Evolutionary conservation across 2,329 filamentous ascomycete genomes (phyloP).

Genomic region (Fusarium sp.): DNA sequence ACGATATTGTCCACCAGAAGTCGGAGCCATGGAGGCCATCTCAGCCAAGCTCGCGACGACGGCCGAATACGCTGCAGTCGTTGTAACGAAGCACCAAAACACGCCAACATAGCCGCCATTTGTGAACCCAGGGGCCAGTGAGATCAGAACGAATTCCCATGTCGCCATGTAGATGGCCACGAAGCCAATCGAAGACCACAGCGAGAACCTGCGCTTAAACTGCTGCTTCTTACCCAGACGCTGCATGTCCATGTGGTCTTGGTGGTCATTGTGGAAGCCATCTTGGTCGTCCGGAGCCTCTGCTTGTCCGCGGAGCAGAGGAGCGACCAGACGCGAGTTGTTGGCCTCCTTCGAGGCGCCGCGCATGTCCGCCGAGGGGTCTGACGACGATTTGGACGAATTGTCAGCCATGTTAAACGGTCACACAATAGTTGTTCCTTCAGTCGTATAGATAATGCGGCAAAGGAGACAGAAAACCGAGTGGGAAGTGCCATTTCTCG

Average conservation of each 20-base stretch:
- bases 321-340: background rate
- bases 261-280: conserved; percentile 22
- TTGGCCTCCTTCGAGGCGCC: background rate
- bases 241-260: conserved; percentile 27
- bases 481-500: background rate
- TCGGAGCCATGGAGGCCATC: conserved; percentile 32
- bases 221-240: conserved; percentile 29
- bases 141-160: conserved; percentile 30
- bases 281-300: conserved; percentile 9
- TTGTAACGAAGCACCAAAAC: conserved; percentile 28
- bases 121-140: conserved; percentile 18
- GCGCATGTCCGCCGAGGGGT: background rate
- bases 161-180: conserved; percentile 32
- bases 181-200: conserved; percentile 30
- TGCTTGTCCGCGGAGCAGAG: background rate
- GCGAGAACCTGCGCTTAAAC: conserved; percentile 21
- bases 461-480: background rate
- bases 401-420: conserved; percentile 1
- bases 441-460: background rate
- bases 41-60: conserved; percentile 25
- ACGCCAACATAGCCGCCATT: conserved; percentile 27
- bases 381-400: conserved; percentile 9
- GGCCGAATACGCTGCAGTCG: conserved; percentile 8
- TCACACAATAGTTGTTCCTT: background rate
- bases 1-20: conserved; percentile 24